A percentile compares a stretch with the other conserved stretches of the same genome.
Evolutionary conservation across 1,139 yeast species (phyloP).

Genomic region (Magnusiomyces fungicola): DNA sequence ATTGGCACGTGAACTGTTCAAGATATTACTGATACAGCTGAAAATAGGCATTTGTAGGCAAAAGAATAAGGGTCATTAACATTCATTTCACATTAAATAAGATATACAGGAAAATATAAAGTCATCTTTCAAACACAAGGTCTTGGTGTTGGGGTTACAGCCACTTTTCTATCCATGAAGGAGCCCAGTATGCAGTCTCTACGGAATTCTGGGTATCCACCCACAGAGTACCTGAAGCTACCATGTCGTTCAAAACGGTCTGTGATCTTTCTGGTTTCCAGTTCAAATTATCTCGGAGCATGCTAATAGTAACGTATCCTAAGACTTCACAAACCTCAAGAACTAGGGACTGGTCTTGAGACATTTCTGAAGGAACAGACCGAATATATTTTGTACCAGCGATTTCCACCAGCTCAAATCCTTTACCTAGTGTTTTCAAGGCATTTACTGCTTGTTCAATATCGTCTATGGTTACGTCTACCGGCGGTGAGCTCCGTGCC

Average conservation of each 20-base stretch:
- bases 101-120: too few relatives aligned
- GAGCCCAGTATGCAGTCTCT: slow-evolving; percentile 60
- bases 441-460: slow-evolving; percentile 43
- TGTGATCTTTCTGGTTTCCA: slow-evolving; percentile 64
- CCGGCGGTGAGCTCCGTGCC: slow-evolving; percentile 28
- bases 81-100: too few relatives aligned
- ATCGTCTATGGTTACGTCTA: slow-evolving; percentile 41
- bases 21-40: too few relatives aligned
- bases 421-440: slow-evolving; percentile 40
- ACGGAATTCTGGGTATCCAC: slow-evolving; percentile 50
- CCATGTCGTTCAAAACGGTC: slow-evolving; percentile 68
- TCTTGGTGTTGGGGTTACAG: too few relatives aligned
- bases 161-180: slow-evolving; percentile 39
- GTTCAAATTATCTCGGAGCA: slow-evolving; percentile 60
- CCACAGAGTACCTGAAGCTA: slow-evolving; percentile 77
- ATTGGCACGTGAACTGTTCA: too few relatives aligned
- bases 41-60: too few relatives aligned
- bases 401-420: slow-evolving; percentile 39
- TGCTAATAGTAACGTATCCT: slow-evolving; percentile 54
- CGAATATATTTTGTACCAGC: slow-evolving; percentile 38
- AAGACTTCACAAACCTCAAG: slow-evolving; percentile 71
- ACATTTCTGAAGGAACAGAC: slow-evolving; percentile 47
- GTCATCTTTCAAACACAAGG: too few relatives aligned
- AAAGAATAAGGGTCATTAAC: too few relatives aligned
- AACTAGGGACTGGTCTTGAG: slow-evolving; percentile 58